Evolutionary conservation across 768 basidiomycete genomes (phyloP), one percentile per base, ranked within the genome.

Genomic region (Mycena kentingensis): DNA sequence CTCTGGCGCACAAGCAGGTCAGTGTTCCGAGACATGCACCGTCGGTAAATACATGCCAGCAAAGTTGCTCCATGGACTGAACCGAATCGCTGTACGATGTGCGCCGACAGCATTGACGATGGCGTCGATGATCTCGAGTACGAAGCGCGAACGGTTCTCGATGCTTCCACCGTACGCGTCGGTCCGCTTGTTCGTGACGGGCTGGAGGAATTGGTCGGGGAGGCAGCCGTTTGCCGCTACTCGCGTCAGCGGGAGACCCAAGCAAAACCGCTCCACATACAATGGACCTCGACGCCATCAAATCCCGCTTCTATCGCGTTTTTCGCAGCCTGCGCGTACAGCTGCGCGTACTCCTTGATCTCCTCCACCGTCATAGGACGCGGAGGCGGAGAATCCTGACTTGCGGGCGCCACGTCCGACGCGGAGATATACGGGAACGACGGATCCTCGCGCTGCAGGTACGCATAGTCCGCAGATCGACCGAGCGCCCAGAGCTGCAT

Each of bases 101-200:
- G 71, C 64, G 0, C 88, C 87, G 31, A 88, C 67, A 1, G 78
- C 77, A 0, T 73, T 63, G 3, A 68, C 70, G 1, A 87, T 67
- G 2, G 80, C 81, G 29, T 79, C 73, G 6, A 82, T 63, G 32
- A 86, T 70, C 52, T 85, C 81, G 5, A 85, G 67, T 0, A 67
- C 61, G 63, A 90, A 88, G 24, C 80, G 72, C 1, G 74, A 70
- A 5, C 89, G 73, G 50, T 78, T 80, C 63, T 85, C 80, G 25
- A 88, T 67, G 38, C 76, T 78, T 2, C 89, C 88, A 0, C 88
- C 88, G 64, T 85, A 91, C 38, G 76, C 69, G 63, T 89, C 87
- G 6, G 77, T 80, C 15, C 85, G 75, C 4, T 74, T 60, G 65
- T 88, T 88, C 29, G 71, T 71, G n/a, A 72, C 62, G 24, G 77